These are phyloP conservation scores for Cryphonectria nitschkei DNA, from an alignment of 2,329 filamentous ascomycete species.

Conservation along the genomic window DNA sequence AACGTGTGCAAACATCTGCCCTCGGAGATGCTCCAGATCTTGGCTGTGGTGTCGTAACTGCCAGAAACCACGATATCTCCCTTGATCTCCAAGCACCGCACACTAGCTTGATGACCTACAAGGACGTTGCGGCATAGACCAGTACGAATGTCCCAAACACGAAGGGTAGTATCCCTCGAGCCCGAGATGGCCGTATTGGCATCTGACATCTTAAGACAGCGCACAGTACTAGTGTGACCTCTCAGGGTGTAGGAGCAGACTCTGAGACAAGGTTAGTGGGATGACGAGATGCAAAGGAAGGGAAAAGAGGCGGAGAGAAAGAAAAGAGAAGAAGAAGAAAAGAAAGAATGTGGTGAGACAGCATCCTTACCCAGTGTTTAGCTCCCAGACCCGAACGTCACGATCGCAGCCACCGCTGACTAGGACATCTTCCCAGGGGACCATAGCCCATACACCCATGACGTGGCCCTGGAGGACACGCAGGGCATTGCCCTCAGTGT, in stretches of 20 bases:
- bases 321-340: neutral
- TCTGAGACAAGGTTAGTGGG: slow-evolving; percentile 50
- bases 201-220: slow-evolving; percentile 97
- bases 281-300: neutral
- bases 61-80: slow-evolving; percentile 97
- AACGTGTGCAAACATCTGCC: slow-evolving; percentile 89
- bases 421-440: slow-evolving; percentile 92
- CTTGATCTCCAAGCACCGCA: slow-evolving; percentile 92
- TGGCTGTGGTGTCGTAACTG: slow-evolving; percentile 95
- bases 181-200: slow-evolving; percentile 93
- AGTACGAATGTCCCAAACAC: slow-evolving; percentile 91
- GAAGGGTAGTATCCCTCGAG: slow-evolving; percentile 89
- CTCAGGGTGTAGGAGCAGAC: slow-evolving; percentile 80
- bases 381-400: slow-evolving; percentile 95
- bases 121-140: slow-evolving; percentile 90
- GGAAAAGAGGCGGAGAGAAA: too few species aligned
- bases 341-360: neutral
- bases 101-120: slow-evolving; percentile 92
- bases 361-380: slow-evolving; percentile 78
- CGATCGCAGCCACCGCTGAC: slow-evolving; percentile 96
- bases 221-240: slow-evolving; percentile 94
- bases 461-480: slow-evolving; percentile 93
- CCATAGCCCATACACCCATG: slow-evolving; percentile 99
- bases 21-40: slow-evolving; percentile 97
- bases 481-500: slow-evolving; percentile 84